Evolutionary conservation across 2,329 filamentous ascomycete species (phyloP).

Genomic region (Plenodomus tracheiphilus): DNA sequence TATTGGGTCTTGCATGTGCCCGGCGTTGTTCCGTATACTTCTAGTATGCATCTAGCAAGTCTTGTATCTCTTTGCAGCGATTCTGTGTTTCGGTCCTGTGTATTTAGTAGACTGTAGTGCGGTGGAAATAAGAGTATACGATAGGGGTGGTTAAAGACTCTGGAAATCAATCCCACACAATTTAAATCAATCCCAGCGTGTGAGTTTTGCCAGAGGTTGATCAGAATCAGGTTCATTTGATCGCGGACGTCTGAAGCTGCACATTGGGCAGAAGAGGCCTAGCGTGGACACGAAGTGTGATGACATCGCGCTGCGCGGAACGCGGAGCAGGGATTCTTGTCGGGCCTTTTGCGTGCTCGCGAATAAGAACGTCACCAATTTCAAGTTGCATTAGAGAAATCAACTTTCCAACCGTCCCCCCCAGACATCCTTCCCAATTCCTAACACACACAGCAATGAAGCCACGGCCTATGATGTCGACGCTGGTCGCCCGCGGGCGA

Average conservation of each 20-base stretch:
- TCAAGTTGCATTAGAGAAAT: not conserved
- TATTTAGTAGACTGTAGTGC: not conserved
- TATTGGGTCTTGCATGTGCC: constrained; percentile 8
- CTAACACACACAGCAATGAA: constrained; percentile 18
- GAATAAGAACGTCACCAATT: constrained; percentile 21
- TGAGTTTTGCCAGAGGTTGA: not conserved
- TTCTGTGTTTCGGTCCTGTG: not conserved
- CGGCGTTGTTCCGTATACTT: not conserved
- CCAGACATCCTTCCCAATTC: not conserved
- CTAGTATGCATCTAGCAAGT: not conserved
- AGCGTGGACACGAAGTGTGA: constrained; percentile 28
- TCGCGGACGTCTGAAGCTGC: not conserved
- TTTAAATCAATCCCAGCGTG: too few species aligned
- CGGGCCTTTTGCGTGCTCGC: constrained; percentile 10
- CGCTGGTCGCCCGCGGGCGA: constrained; percentile 1
- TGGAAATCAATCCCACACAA: too few species aligned
- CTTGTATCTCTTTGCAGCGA: not conserved
- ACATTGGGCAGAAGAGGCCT: constrained; percentile 6
- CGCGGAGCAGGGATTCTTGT: constrained; percentile 14
- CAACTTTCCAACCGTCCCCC: constrained; percentile 1
- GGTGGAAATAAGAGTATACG: not conserved
- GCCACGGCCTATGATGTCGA: constrained; percentile 20
- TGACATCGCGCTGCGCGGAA: constrained; percentile 38
- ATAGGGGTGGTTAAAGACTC: not conserved
- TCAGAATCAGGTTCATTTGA: too few species aligned